These are phyloP conservation scores for Sarocladium strictum DNA, from an alignment of 2,329 filamentous ascomycete genomes.

Conservation along the genomic window DNA sequence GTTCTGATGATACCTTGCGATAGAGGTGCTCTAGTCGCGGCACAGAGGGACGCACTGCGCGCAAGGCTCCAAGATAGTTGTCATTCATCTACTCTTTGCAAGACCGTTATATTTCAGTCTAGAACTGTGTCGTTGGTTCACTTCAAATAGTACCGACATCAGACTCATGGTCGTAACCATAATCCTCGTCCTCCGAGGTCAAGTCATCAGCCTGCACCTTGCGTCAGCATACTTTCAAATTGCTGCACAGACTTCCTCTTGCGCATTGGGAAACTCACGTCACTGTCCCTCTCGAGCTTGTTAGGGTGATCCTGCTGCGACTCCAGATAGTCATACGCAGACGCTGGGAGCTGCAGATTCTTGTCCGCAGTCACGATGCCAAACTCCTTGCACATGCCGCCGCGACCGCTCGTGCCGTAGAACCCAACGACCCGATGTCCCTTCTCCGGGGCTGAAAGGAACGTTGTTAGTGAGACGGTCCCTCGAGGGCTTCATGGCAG, in stretches of 20 bases:
- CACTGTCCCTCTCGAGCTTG: background rate
- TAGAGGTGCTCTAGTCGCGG: too few relatives aligned
- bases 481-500: too few relatives aligned
- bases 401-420: conserved; percentile 29
- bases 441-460: conserved; percentile 21
- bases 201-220: background rate
- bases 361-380: conserved; percentile 40
- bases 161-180: conserved; percentile 11
- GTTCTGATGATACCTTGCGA: too few relatives aligned
- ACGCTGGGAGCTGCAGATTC: conserved; percentile 30
- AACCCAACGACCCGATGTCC: conserved; percentile 40
- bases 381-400: conserved; percentile 31
- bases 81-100: too few relatives aligned
- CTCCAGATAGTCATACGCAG: conserved; percentile 34
- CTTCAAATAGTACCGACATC: conserved; percentile 1
- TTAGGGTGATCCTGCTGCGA: conserved; percentile 22
- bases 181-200: conserved; percentile 11
- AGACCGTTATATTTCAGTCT: too few relatives aligned
- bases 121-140: too few relatives aligned
- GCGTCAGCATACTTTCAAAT: too few relatives aligned
- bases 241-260: too few relatives aligned
- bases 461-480: too few relatives aligned
- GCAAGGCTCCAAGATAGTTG: too few relatives aligned
- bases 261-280: background rate
- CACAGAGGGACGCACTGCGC: too few relatives aligned